Percentiles rank a stretch among this genome's conserved stretches.
phyloP scores from a whole-genome alignment of 352 stramenopile species.

The Phytophthora lateralis region DNA sequence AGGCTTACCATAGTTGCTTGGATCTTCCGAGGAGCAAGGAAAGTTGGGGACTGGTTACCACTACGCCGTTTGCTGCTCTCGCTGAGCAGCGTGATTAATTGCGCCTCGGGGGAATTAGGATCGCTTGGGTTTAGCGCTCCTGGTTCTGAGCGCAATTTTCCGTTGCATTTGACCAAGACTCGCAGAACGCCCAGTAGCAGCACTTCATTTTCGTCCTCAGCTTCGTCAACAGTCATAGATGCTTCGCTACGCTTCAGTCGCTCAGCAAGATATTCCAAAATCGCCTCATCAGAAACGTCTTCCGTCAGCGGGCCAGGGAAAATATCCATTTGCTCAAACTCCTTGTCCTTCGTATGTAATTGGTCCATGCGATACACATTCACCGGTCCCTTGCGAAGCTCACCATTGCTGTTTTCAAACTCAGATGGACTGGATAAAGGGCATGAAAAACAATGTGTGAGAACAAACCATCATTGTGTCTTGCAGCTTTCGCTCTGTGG shows the following conservation, averaged over 20 bases:
- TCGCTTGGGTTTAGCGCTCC: slow-evolving; percentile 48
- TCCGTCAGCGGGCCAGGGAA: slow-evolving; percentile 84
- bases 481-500: neutral
- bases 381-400: slow-evolving; percentile 83
- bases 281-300: slow-evolving; percentile 57
- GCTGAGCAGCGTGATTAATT: slow-evolving; percentile 68
- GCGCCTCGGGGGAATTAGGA: slow-evolving; percentile 63
- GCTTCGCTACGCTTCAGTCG: slow-evolving; percentile 48
- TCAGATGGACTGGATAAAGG: slow-evolving; percentile 46
- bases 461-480: slow-evolving; percentile 5
- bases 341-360: slow-evolving; percentile 70
- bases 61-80: slow-evolving; percentile 73
- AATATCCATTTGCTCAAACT: slow-evolving; percentile 68
- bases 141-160: slow-evolving; percentile 63
- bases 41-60: slow-evolving; percentile 48
- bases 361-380: slow-evolving; percentile 84
- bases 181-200: slow-evolving; percentile 71
- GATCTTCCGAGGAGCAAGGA: slow-evolving; percentile 49
- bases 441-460: slow-evolving; percentile 17
- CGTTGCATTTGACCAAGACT: slow-evolving; percentile 84
- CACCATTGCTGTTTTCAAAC: slow-evolving; percentile 59
- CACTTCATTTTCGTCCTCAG: slow-evolving; percentile 66
- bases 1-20: slow-evolving; percentile 45
- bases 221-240: slow-evolving; percentile 15
- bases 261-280: slow-evolving; percentile 73